Conservation (phyloP, 2,329 filamentous ascomycete genomes). For the Penicillium sp. region DNA sequence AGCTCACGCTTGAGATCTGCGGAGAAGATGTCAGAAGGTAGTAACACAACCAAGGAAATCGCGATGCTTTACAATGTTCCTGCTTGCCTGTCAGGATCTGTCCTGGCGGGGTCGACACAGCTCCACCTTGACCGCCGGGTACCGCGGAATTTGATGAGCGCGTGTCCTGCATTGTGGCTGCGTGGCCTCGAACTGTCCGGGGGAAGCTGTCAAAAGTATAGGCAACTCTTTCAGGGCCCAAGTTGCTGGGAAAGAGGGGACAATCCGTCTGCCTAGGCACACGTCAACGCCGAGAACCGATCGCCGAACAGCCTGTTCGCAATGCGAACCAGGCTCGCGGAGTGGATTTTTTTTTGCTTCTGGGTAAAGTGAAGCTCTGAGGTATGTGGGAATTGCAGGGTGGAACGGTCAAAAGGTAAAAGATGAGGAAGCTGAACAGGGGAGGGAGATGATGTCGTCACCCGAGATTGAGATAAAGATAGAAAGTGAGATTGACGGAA, state of each 20-base stretch:
- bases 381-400: background rate
- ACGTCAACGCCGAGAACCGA: slow-evolving; percentile 20
- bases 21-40: background rate
- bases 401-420: background rate
- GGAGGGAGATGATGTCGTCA: slow-evolving; percentile 15
- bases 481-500: background rate
- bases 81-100: slow-evolving; percentile 84
- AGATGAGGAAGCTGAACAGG: background rate
- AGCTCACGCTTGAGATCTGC: slow-evolving; percentile 93
- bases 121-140: slow-evolving; percentile 13
- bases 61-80: slow-evolving; percentile 71
- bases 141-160: slow-evolving; percentile 10
- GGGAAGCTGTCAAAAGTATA: background rate
- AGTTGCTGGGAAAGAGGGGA: slow-evolving; percentile 6
- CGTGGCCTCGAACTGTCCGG: slow-evolving; percentile 1
- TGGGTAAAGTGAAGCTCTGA: background rate
- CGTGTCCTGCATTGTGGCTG: slow-evolving; percentile 6
- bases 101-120: slow-evolving; percentile 43
- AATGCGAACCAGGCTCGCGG: background rate
- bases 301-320: slow-evolving; percentile 7
- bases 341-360: background rate
- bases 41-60: background rate
- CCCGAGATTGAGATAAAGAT: background rate
- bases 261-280: slow-evolving; percentile 32
- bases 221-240: background rate